Evolutionary conservation across 495 filamentous ascomycete genomes (phyloP), one percentile per base, ranked within the genome.

Genomic region (Beverwykella pulmonaria): DNA sequence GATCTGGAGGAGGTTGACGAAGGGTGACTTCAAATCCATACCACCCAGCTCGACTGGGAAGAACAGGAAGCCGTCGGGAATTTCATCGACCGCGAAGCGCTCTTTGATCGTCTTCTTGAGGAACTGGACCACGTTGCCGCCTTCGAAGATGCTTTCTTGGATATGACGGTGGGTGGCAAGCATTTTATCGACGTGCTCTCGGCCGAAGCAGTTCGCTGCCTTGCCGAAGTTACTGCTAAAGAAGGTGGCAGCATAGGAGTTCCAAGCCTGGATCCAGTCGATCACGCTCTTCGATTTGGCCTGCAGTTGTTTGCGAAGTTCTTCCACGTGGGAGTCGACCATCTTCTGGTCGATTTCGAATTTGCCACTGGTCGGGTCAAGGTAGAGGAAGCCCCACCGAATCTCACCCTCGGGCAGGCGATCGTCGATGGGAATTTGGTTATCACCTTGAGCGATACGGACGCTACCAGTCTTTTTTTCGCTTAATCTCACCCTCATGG

Each of bases 41-140:
- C 76, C 76, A 27, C 76, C 74, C 48, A 78, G 69, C 17, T 71
- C 65, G 10, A 71, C 65, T 12, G 76, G 61, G 20, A 83, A 73
- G 68, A 82, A 90, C 73, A 89, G 83, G 72, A 87, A 87, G n/a
- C 84, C 88, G 58, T 89, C 84, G 0, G 88, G 88, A 23, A 90
- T 80, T 49, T 85, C 75, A 1, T 73, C 67, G 44, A 88, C 73
- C 15, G 75, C 74, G 68, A 90, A 91, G 0, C 82, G 78, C 15
- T 82, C 72, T 9, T 77, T 70, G 47, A 91, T 83, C 6, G 78
- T 75, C 10, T 77, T 71, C 15, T 85, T 83, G 1, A 91, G 79
- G 71, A 86, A 84, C 25, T 83, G 78, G 0, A 83, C 83, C 1
- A 90, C 82, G 19, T 82, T 84, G n/a, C 73, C 78, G 23, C 67